These are phyloP conservation scores for Umbelopsis isabellina DNA, from an alignment of 192 early-diverging fungal genomes.

Conservation along the genomic window DNA sequence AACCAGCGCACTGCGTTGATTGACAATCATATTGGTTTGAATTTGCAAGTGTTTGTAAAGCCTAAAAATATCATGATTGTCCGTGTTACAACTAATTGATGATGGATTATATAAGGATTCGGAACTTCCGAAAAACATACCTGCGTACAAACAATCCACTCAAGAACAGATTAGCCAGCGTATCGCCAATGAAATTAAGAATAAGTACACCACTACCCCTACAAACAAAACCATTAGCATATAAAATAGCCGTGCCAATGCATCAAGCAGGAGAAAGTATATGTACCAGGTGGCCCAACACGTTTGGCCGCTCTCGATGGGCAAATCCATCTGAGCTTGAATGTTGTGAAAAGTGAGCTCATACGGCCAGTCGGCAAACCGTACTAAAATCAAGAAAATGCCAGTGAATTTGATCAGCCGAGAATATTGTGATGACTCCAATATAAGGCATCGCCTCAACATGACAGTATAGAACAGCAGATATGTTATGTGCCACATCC, in stretches of 20 bases:
- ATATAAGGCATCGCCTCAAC: slow-evolving; percentile 33
- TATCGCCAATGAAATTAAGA: slow-evolving; percentile 41
- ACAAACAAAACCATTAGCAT: not conserved
- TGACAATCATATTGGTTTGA: slow-evolving; percentile 17
- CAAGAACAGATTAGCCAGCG: slow-evolving; percentile 36
- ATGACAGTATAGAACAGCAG: slow-evolving; percentile 34
- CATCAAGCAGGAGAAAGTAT: not conserved
- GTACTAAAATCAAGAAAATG: slow-evolving; percentile 22
- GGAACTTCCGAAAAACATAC: slow-evolving; percentile 2
- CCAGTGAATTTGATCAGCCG: slow-evolving; percentile 35
- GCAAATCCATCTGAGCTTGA: slow-evolving; percentile 1
- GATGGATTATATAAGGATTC: slow-evolving; percentile 1
- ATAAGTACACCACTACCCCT: slow-evolving; percentile 41
- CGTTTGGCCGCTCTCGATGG: slow-evolving; percentile 17
- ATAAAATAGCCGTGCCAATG: not conserved
- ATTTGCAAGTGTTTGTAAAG: slow-evolving; percentile 30
- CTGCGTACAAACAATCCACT: slow-evolving; percentile 42
- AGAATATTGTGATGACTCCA: slow-evolving; percentile 26
- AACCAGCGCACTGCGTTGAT: slow-evolving; percentile 28
- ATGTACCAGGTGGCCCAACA: slow-evolving; percentile 26
- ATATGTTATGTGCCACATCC: slow-evolving; percentile 34
- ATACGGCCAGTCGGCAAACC: slow-evolving; percentile 40
- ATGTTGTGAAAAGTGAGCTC: slow-evolving; percentile 29
- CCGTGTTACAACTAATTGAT: not conserved
- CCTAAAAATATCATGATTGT: slow-evolving; percentile 11